Conservation (phyloP, 768 basidiomycete genomes). For the Hygrophorus russula region DNA sequence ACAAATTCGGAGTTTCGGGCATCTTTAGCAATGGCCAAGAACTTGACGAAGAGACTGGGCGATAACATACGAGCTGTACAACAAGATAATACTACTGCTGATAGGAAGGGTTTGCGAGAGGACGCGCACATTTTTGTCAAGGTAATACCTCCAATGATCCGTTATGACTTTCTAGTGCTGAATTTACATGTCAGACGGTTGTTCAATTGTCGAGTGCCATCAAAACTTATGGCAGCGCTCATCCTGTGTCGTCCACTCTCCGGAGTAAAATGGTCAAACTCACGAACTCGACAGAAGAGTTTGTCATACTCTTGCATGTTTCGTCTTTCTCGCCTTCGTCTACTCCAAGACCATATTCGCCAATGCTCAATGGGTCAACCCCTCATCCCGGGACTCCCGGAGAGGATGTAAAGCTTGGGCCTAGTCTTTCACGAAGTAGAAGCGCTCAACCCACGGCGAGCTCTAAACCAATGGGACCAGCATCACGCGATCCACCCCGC, state of each 20-base stretch:
- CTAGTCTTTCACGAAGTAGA: constrained; percentile 47
- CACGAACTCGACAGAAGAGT: constrained; percentile 78
- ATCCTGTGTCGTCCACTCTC: constrained; percentile 41
- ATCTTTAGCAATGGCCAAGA: constrained; percentile 49
- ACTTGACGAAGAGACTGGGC: constrained; percentile 51
- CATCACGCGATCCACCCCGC: constrained; percentile 32
- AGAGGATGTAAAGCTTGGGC: constrained; percentile 40
- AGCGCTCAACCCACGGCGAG: constrained; percentile 38
- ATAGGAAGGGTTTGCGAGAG: constrained; percentile 57
- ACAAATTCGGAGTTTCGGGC: constrained; percentile 35
- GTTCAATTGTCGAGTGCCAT: constrained; percentile 67
- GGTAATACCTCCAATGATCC: constrained; percentile 27
- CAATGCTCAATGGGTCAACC: constrained; percentile 31
- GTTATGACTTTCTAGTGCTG: background rate
- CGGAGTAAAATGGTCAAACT: constrained; percentile 65
- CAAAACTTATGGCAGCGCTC: constrained; percentile 51
- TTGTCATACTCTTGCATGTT: constrained; percentile 77
- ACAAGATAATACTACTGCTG: constrained; percentile 39
- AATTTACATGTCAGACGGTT: constrained; percentile 39
- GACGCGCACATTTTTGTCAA: constrained; percentile 77
- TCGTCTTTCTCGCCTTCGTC: constrained; percentile 64
- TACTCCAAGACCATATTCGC: constrained; percentile 47
- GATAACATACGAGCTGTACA: constrained; percentile 48
- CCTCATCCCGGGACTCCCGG: constrained; percentile 10
- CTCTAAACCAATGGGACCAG: constrained; percentile 23